Evolutionary conservation across 2,329 filamentous ascomycete genomes (phyloP), one percentile per base, ranked within the genome.

Genomic region (Penicillium fuscoglaucum): DNA sequence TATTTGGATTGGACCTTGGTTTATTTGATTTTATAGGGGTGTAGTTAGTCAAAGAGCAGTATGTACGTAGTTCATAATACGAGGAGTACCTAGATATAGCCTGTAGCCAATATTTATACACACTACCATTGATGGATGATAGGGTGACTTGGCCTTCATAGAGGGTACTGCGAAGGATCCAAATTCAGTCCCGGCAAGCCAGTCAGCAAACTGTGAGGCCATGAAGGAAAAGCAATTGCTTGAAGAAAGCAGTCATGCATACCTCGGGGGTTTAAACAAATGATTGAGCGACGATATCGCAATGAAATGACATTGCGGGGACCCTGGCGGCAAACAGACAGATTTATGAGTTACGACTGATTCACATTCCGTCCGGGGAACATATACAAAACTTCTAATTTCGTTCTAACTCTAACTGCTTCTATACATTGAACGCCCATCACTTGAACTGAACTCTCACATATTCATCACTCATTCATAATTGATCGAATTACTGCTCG

Each of bases 401-500:
- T 7, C 19, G 2, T 15, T 35, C 12, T 26, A n/a, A 35, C 4
- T 35, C 15, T 24, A 35, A 35, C 43, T 28, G 43, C 45, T 48
- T 48, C 19, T 37, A 35, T 47, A 48, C 15, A 48, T 35, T 17
- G 19, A 47, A 47, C 19, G 29, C 45, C n/a, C 26, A 46, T 29
- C 44, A 15, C 0, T 31, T 21, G 12, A 31, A 21, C 3, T 21
- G 7, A 31, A 29, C 26, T 21, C 21, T 7, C 17, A 28, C 24
- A 15, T 19, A 28, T 29, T 40, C 35, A 37, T 40, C 35, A 51
- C 31, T 37, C 31, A 31, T 55, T 43, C 35, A 29, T 29, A 21
- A 24, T 26, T 19, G 10, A 19, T 46, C 9, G 1, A n/a, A 52
- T 55, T 51, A 63, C 57, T 64, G 63, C 64, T 75, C 69, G 59